phyloP scores from a whole-genome alignment of 2,329 filamentous ascomycete species.

The Cadophora luteo-olivacea region DNA sequence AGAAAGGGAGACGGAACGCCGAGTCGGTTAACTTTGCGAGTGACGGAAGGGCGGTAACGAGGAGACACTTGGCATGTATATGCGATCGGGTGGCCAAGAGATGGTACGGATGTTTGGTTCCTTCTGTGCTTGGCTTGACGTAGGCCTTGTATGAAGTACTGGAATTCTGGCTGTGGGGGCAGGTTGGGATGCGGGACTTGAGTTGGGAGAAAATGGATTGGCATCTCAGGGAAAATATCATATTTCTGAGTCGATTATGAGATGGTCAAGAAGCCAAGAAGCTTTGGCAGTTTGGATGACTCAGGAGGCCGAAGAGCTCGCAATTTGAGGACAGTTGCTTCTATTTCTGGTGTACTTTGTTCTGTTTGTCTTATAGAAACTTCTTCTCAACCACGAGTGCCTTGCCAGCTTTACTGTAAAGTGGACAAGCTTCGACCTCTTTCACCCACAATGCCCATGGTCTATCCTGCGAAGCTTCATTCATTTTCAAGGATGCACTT shows the following conservation, averaged over 20 bases:
- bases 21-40: background rate
- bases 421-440: conserved; percentile 39
- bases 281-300: background rate
- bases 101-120: conserved; percentile 9
- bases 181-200: background rate
- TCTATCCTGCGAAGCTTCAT: conserved; percentile 39
- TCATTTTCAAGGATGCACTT: conserved; percentile 40
- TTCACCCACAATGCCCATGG: conserved; percentile 44
- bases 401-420: conserved; percentile 34
- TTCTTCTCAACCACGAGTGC: conserved; percentile 12
- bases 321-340: background rate
- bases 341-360: background rate
- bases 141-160: background rate
- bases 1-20: background rate
- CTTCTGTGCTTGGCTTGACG: background rate
- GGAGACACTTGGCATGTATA: background rate
- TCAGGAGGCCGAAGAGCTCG: background rate
- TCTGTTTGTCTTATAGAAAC: background rate
- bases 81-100: conserved; percentile 1
- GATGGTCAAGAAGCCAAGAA: background rate
- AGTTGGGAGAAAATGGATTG: background rate
- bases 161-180: background rate
- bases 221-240: background rate
- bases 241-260: background rate
- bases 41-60: background rate